Percentiles rank a stretch among this genome's conserved stretches.
Conservation (phyloP, 176 grass and related monocot species). For the Oryza longistaminata region DNA sequence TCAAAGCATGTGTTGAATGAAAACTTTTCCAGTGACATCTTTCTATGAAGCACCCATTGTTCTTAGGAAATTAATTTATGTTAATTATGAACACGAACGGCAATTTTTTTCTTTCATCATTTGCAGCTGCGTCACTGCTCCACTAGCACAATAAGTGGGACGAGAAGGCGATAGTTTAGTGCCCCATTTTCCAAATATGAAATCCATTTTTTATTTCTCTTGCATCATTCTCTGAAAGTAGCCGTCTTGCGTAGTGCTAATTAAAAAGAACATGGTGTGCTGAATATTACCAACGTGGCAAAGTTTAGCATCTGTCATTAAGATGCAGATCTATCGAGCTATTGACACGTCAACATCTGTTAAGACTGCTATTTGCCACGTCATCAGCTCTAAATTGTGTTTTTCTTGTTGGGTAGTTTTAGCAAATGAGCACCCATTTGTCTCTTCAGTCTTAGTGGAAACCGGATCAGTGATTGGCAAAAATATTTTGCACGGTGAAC, state of each 20-base stretch:
- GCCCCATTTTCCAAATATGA: conserved; percentile 11
- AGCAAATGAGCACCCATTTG: neutral
- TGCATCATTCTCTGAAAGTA: conserved; percentile 16
- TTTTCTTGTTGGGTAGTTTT: neutral
- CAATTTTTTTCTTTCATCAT: neutral
- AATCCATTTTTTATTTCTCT: conserved; percentile 4
- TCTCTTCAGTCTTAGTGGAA: neutral
- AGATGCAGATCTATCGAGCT: neutral
- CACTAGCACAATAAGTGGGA: conserved; percentile 31
- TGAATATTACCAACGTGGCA: neutral
- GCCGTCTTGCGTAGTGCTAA: neutral
- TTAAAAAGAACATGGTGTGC: neutral
- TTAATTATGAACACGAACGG: neutral
- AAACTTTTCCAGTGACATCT: neutral
- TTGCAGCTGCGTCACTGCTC: conserved; percentile 30
- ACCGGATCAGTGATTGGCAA: neutral
- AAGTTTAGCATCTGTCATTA: neutral
- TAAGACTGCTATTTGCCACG: conserved; percentile 1
- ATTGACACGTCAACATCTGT: conserved; percentile 15
- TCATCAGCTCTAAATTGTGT: conserved; percentile 2
- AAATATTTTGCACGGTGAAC: neutral
- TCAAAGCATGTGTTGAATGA: neutral
- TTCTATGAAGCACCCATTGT: conserved; percentile 10
- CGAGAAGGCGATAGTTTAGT: neutral
- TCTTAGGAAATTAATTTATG: neutral